Base-by-base conservation (phyloP, 1,139 yeast species). In the Suhomyces guaymorum region DNA sequence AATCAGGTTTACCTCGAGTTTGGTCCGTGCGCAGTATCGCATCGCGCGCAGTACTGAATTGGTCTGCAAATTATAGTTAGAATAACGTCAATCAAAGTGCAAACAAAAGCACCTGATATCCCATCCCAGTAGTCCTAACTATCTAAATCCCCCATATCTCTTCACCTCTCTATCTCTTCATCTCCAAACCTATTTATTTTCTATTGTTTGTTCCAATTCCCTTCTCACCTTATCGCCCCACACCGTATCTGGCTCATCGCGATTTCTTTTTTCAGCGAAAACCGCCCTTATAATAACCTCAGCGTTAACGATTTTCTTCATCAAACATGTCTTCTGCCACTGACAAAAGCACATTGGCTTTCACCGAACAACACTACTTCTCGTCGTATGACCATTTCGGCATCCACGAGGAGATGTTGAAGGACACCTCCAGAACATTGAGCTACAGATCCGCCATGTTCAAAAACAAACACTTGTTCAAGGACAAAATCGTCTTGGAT, bases 361-460 rank as follows among this genome's bases (percentile, higher is more conserved):
- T 76, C 55, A 69, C 80, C 28, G 97, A 89, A 56, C 92, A 87
- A 63, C 97, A 90, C 59, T 92, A 92, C 67, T 92, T 92, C 68
- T 78, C 84, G 32, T 90, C 97, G 3, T 92, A 92, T 54, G 97
- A 92, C 59, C 97, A 92, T 60, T 90, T 88, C 55, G 97, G 97
- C 37, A 94, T 94, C 55, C 99, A 94, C 58, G 98, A 94, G 65
- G 97, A 90, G 62, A 94, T 94, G 99, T 80, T 94, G 55, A 95
- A 92, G 63, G 99, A 94, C 60, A 79, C 88, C 37, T 87, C 89
- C 25, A 81, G 99, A 61, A 94, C 99, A 7, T 70, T 90, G 46
- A 78, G 96, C 21, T 94, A 94, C 67, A 75, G 97, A 55, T 84
- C 86, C 44, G 96, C 97, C 39, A 92, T 94, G 66, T 81, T 80